A percentile compares a stretch with the other conserved stretches of the same genome.
Conservation (phyloP, 2,329 filamentous ascomycete genomes). For the Fusarium nelsonii region DNA sequence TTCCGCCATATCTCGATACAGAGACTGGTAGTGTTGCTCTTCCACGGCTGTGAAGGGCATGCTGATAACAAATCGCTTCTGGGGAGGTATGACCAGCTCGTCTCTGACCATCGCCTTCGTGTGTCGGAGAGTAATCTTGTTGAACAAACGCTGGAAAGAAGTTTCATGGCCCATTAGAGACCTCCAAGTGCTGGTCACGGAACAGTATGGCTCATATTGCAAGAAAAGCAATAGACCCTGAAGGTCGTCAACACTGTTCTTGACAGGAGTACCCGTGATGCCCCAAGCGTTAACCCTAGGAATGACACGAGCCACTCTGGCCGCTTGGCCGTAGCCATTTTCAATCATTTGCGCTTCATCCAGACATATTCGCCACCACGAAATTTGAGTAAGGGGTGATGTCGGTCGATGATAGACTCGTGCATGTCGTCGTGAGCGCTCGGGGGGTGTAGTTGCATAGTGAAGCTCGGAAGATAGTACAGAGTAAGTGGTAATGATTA, state of each 20-base stretch:
- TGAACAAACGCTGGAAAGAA: constrained; percentile 77
- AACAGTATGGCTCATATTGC: constrained; percentile 80
- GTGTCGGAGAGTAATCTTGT: constrained; percentile 81
- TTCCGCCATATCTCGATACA: constrained; percentile 81
- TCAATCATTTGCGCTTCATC: constrained; percentile 95
- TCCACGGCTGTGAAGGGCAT: constrained; percentile 92
- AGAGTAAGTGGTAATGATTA: constrained; percentile 74
- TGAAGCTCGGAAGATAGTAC: constrained; percentile 85
- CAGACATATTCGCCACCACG: constrained; percentile 87
- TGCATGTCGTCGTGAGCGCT: constrained; percentile 73
- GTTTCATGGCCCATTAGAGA: constrained; percentile 71
- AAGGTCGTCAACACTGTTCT: constrained; percentile 81
- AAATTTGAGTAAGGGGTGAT: constrained; percentile 83
- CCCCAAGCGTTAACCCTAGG: constrained; percentile 91
- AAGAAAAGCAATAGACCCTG: constrained; percentile 86
- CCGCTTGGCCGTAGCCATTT: constrained; percentile 85
- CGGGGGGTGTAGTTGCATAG: constrained; percentile 77
- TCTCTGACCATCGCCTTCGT: constrained; percentile 84
- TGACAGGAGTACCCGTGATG: constrained; percentile 87
- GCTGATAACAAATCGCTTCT: constrained; percentile 88
- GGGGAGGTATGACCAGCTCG: constrained; percentile 82
- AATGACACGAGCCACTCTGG: constrained; percentile 81
- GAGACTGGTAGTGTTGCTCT: constrained; percentile 84
- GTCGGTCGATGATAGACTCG: constrained; percentile 74
- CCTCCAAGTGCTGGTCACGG: constrained; percentile 74